Evolutionary conservation across 371 early-diverging fungal species (phyloP), one percentile per base, ranked within the genome.

Genomic region (Dinochytrium kinnereticum): DNA sequence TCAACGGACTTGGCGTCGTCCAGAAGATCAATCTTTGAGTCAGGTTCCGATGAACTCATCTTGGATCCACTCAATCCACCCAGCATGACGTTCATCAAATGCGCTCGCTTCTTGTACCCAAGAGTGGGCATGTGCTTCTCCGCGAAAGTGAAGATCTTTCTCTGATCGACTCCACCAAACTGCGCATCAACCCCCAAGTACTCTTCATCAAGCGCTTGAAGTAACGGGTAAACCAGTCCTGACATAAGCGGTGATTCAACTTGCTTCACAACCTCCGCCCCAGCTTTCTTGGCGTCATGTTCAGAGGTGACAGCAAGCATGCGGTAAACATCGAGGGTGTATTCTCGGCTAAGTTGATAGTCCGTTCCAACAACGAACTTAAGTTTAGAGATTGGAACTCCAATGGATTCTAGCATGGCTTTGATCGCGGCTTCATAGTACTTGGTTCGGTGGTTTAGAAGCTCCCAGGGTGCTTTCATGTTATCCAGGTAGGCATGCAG

Each of bases 41-140:
- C 92, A 33, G 96, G 93, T 72, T 99, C 99, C 7, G 99, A 99
- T 15, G 99, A 89, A 71, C 93, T 93, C 99, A 99, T 99, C 85
- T 99, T 99, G 0, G n/a, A 24, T 1, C 99, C 98, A 36, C 93
- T 88, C 64, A 99, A 89, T 28, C 99, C 99, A 37, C 98, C 97
- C 0, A 99, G 95, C 99, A 99, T 99, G n/a, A 92, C 89, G 87
- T 99, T 99, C 99, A 99, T 99, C 78, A 99, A 87, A 80, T 99
- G 99, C 26, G 95, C 88, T 66, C 99, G 93, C 88, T 99, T 99
- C 84, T 94, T 91, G 89, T 98, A 99, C 50, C 99, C 99, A 37
- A 99, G 85, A 50, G 86, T 85, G 33, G 99, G 99, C 78, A 99
- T 79, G 88, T 95, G 96, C 84, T 98, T 97, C 82, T 95, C 97